phyloP scores from a whole-genome alignment of 1,139 yeast genomes.

The Pichiaceae sp. region DNA sequence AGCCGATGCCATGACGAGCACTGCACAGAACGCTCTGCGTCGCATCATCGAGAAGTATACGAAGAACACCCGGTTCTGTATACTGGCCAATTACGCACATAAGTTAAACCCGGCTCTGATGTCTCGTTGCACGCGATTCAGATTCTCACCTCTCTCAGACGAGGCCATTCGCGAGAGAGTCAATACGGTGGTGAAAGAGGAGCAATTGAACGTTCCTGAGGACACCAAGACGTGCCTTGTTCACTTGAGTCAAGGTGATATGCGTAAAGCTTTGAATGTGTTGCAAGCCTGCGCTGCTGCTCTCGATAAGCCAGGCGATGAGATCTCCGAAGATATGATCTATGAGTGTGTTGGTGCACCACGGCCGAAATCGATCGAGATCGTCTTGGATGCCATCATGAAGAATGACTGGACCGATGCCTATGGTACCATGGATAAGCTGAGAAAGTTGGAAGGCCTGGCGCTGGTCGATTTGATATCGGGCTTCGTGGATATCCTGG shows the following conservation, averaged over 20 bases:
- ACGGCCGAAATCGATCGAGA: constrained; percentile 75
- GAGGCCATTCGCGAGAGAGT: constrained; percentile 64
- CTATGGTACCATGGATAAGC: constrained; percentile 49
- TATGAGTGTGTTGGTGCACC: constrained; percentile 97
- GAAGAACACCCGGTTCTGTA: constrained; percentile 90
- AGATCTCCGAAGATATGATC: constrained; percentile 64
- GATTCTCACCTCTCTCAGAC: constrained; percentile 75
- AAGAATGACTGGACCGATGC: constrained; percentile 87
- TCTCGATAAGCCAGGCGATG: constrained; percentile 33
- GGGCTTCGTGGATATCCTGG: constrained; percentile 66
- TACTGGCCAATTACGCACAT: constrained; percentile 92
- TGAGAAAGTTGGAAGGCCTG: constrained; percentile 69
- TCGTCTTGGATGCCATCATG: constrained; percentile 66
- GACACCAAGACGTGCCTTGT: constrained; percentile 64
- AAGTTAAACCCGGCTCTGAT: constrained; percentile 90
- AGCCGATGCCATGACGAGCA: constrained; percentile 98
- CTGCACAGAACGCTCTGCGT: constrained; percentile 92
- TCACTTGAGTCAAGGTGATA: constrained; percentile 77
- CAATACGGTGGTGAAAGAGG: constrained; percentile 58
- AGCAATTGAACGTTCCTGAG: constrained; percentile 46
- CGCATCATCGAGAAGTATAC: constrained; percentile 91
- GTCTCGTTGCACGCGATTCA: constrained; percentile 90
- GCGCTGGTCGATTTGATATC: constrained; percentile 81
- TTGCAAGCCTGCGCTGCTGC: constrained; percentile 91
- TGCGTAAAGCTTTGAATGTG: constrained; percentile 92